phyloP scores from a whole-genome alignment of 225 moss, liverwort and hornwort genomes.

The Neckera pumila region DNA sequence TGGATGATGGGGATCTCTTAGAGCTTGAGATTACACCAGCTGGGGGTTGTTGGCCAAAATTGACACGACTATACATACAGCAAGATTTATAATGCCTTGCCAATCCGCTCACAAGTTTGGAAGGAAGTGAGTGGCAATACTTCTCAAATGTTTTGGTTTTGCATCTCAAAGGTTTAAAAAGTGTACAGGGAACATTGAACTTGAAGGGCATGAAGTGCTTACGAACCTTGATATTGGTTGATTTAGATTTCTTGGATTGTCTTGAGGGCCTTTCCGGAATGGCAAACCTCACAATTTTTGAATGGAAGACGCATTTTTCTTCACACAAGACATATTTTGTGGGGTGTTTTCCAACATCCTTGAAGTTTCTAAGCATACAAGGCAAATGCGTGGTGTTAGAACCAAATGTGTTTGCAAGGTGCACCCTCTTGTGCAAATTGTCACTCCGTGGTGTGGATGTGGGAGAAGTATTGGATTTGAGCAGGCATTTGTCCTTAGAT shows the following conservation, averaged over 20 bases:
- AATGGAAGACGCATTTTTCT: rapidly evolving
- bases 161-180: rapidly evolving
- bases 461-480: neutral
- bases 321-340: neutral
- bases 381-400: neutral
- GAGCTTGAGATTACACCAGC: neutral
- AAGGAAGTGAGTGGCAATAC: neutral
- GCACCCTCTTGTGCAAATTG: neutral
- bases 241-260: rapidly evolving
- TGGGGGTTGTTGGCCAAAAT: neutral
- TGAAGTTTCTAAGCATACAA: neutral
- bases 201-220: neutral
- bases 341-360: neutral
- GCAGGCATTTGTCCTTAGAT: neutral
- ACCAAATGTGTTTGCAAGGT: neutral
- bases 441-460: rapidly evolving
- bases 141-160: neutral
- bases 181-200: neutral
- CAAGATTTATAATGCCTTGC: rapidly evolving
- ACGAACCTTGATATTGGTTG: rapidly evolving
- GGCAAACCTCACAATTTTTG: neutral
- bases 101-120: neutral
- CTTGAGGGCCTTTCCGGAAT: neutral
- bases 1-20: neutral
- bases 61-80: neutral